Conservation (phyloP, 2,329 filamentous ascomycete species). For the Arthrobotrys sphaeroides region DNA sequence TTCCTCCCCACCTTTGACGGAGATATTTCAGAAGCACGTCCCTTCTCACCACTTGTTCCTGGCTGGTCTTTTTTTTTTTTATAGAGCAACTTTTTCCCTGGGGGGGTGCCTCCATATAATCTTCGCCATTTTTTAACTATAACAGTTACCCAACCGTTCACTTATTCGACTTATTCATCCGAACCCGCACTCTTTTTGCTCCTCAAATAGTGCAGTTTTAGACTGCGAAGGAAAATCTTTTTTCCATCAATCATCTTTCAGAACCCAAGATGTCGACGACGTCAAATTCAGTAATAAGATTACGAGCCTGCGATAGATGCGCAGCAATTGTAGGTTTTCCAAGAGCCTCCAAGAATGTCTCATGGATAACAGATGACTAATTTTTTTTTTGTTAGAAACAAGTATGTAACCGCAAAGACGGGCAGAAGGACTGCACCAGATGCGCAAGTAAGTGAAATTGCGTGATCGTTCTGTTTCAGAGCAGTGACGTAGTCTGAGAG, state of each 20-base stretch:
- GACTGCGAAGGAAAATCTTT: slow-evolving; percentile 42
- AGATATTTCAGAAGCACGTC: slow-evolving; percentile 50
- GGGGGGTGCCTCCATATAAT: slow-evolving; percentile 24
- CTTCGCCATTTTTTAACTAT: slow-evolving; percentile 30
- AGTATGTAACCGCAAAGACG: slow-evolving; percentile 54
- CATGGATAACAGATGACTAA: slow-evolving; percentile 17
- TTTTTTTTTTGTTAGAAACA: slow-evolving; percentile 49
- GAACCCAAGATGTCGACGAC: slow-evolving; percentile 38
- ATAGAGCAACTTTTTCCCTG: slow-evolving; percentile 36
- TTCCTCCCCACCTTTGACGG: slow-evolving; percentile 41
- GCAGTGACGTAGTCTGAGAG: not conserved
- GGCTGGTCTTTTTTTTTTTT: slow-evolving; percentile 22
- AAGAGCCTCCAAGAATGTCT: slow-evolving; percentile 25
- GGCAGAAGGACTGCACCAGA: slow-evolving; percentile 53
- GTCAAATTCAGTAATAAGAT: slow-evolving; percentile 48
- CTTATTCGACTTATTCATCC: slow-evolving; percentile 50
- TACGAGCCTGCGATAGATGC: slow-evolving; percentile 55
- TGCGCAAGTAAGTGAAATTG: slow-evolving; percentile 52
- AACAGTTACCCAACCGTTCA: slow-evolving; percentile 25
- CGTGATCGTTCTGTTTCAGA: slow-evolving; percentile 25
- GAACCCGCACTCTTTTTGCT: slow-evolving; percentile 40
- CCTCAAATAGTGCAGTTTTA: slow-evolving; percentile 39
- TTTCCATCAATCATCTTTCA: slow-evolving; percentile 46
- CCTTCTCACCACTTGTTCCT: slow-evolving; percentile 23
- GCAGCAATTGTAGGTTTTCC: slow-evolving; percentile 47